A percentile compares a stretch with the other conserved stretches of the same genome.
Conservation (phyloP, 257 asterid genomes). For the Salvia splendens region DNA sequence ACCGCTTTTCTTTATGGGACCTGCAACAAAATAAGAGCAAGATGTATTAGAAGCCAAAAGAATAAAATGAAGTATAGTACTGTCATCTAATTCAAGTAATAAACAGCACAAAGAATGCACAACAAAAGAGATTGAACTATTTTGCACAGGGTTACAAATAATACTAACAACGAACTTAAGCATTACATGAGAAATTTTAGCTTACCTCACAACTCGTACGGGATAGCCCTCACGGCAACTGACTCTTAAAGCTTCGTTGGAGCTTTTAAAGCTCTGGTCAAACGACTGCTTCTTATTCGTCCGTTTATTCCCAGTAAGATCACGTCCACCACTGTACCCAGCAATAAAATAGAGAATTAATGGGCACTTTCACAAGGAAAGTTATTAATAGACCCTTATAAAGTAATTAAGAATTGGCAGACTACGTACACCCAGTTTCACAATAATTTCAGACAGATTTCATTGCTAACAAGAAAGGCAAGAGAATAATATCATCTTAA, state of each 20-base stretch:
- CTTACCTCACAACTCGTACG: slow-evolving; percentile 92
- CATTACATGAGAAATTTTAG: slow-evolving; percentile 2
- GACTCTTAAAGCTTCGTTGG: slow-evolving; percentile 75
- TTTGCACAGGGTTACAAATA: too few relatives aligned
- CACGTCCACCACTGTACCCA: slow-evolving; percentile 86
- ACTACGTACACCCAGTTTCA: slow-evolving; percentile 3
- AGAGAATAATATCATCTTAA: too few relatives aligned
- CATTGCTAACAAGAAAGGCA: neutral
- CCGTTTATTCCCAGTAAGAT: slow-evolving; percentile 84
- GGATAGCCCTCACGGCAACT: slow-evolving; percentile 90
- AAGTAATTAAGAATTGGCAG: slow-evolving; percentile 9
- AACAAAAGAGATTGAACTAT: too few relatives aligned
- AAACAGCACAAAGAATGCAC: too few relatives aligned
- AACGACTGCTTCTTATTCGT: slow-evolving; percentile 74
- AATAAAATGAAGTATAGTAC: neutral
- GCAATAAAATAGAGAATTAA: slow-evolving; percentile 33
- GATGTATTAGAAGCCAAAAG: slow-evolving; percentile 7
- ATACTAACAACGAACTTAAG: too few relatives aligned
- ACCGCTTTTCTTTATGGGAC: slow-evolving; percentile 82
- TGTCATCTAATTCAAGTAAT: too few relatives aligned
- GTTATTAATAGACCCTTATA: neutral
- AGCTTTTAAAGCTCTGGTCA: slow-evolving; percentile 70
- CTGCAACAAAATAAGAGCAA: slow-evolving; percentile 36
- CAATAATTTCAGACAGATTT: slow-evolving; percentile 13
- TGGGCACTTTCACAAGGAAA: neutral